These are phyloP conservation scores for Dillenia turbinata DNA, from an alignment of 164 flowering plant genomes.

Conservation along the genomic window DNA sequence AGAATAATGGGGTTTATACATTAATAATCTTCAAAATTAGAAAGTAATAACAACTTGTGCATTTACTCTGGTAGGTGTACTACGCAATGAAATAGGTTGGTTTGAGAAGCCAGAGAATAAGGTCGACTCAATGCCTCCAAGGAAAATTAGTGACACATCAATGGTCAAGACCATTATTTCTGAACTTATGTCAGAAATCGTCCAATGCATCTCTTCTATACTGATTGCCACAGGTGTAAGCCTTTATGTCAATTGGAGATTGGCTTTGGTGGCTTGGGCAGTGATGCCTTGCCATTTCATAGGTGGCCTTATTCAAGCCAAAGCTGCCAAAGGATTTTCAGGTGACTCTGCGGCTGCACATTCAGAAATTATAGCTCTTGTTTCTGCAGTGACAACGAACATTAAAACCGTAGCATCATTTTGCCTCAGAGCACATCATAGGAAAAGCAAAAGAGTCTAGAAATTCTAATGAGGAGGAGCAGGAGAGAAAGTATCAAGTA, in stretches of 20 bases:
- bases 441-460: conserved; percentile 36
- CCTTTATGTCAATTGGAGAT: conserved; percentile 59
- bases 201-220: conserved; percentile 77
- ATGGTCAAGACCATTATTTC: conserved; percentile 60
- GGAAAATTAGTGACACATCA: conserved; percentile 54
- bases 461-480: conserved; percentile 38
- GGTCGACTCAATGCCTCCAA: conserved; percentile 47
- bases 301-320: conserved; percentile 72
- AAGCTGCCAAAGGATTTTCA: conserved; percentile 62
- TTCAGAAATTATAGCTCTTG: conserved; percentile 41
- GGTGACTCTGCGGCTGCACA: conserved; percentile 46
- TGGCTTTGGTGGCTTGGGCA: conserved; percentile 82
- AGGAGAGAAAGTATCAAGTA: conserved; percentile 51
- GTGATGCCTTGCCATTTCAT: conserved; percentile 89
- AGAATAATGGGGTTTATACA: no score
- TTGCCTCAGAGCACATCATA: conserved; percentile 50
- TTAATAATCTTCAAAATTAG: no score
- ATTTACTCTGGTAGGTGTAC: conserved; percentile 33
- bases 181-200: conserved; percentile 65
- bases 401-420: conserved; percentile 68
- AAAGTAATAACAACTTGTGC: not conserved
- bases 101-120: conserved; percentile 58
- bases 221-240: conserved; percentile 68
- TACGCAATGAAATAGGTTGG: conserved; percentile 68
- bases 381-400: conserved; percentile 59